These are phyloP conservation scores for Cladosporium cucumerinum DNA, from an alignment of 2,329 filamentous ascomycete genomes.

Conservation along the genomic window DNA sequence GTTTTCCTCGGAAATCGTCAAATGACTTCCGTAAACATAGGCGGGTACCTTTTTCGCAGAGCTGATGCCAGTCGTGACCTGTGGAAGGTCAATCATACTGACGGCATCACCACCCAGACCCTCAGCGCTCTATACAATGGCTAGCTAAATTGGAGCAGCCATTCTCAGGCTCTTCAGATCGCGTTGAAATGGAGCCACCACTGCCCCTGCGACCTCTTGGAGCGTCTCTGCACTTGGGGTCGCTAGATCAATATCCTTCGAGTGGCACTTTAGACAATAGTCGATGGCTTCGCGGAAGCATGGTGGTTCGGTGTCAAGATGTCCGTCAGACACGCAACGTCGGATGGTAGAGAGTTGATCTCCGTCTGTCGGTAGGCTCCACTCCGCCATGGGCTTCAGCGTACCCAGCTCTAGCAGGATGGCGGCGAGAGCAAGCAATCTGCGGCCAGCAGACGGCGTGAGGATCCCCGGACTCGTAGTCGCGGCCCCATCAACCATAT, in stretches of 20 bases:
- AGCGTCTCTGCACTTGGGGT: not conserved
- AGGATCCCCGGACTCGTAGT: not conserved
- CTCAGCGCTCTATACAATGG: not conserved
- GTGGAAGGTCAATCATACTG: too few relatives aligned
- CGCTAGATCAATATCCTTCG: not conserved
- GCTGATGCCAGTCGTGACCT: too few relatives aligned
- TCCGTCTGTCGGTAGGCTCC: not conserved
- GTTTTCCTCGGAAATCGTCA: too few relatives aligned
- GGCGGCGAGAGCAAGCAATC: not conserved
- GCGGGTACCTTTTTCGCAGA: too few relatives aligned
- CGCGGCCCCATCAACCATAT: not conserved
- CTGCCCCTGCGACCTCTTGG: not conserved
- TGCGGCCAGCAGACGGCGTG: not conserved
- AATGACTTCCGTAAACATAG: too few relatives aligned
- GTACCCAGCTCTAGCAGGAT: not conserved
- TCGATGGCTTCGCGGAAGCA: not conserved
- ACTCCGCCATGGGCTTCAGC: not conserved
- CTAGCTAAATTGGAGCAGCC: not conserved
- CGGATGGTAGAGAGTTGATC: not conserved
- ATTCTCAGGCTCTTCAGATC: not conserved
- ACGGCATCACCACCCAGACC: not conserved
- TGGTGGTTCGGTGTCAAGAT: not conserved
- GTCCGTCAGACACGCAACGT: not conserved
- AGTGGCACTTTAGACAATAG: not conserved
- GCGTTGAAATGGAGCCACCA: not conserved